Evolutionary conservation across 371 early-diverging fungal genomes (phyloP).

Genomic region (Syncephalastrum contaminatum): DNA sequence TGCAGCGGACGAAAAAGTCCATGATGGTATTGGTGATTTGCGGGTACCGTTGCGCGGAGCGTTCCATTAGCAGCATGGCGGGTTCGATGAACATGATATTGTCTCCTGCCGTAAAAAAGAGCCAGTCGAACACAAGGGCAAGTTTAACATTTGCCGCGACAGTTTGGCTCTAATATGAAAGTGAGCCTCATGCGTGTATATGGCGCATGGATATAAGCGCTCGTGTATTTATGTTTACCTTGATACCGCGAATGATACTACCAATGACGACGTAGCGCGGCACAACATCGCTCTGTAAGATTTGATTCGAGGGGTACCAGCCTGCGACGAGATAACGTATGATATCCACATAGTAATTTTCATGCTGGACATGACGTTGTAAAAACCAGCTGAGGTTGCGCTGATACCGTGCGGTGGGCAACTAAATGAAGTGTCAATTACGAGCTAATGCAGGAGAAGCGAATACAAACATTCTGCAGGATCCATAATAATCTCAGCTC

Average conservation of each 20-base stretch:
- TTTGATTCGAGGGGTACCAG: conserved; percentile 76
- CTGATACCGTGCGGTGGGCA: conserved; percentile 49
- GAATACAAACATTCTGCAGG: conserved; percentile 55
- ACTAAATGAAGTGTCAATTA: conserved; percentile 32
- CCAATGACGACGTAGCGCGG: conserved; percentile 77
- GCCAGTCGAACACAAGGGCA: conserved; percentile 78
- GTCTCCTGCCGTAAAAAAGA: conserved; percentile 68
- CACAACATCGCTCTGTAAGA: conserved; percentile 72
- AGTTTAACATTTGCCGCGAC: conserved; percentile 68
- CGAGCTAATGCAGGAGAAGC: no score
- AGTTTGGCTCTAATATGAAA: conserved; percentile 34
- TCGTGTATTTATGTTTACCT: no score
- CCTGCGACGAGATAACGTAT: conserved; percentile 79
- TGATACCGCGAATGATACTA: conserved; percentile 58
- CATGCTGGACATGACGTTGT: conserved; percentile 58
- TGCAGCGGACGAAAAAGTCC: conserved; percentile 59
- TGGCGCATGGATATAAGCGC: no score
- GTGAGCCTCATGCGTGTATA: not conserved
- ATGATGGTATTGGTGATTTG: conserved; percentile 63
- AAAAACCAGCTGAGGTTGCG: conserved; percentile 70
- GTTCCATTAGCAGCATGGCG: conserved; percentile 69
- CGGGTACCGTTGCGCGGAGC: conserved; percentile 66
- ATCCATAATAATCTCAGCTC: conserved; percentile 70
- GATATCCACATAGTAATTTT: conserved; percentile 66
- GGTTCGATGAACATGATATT: conserved; percentile 84